Evolutionary conservation across 108 stramenopile species (phyloP).

Genomic region (Cyclotella cryptica): DNA sequence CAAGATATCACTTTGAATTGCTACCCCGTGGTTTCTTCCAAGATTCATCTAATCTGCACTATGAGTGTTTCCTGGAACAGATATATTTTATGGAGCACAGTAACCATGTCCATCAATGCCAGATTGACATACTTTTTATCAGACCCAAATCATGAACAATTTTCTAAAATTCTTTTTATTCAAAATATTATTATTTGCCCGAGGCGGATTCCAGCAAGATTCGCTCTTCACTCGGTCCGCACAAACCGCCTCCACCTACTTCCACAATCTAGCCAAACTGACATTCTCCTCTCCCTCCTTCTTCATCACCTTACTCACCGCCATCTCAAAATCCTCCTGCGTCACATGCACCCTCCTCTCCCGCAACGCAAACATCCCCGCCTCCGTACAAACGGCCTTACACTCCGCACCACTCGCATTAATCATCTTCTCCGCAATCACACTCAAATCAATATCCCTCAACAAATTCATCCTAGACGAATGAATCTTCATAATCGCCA

Average conservation of each 20-base stretch:
- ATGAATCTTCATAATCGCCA: constrained; percentile 96
- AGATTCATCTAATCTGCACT: too few relatives aligned
- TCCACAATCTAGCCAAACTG: constrained; percentile 97
- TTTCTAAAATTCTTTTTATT: too few relatives aligned
- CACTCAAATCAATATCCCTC: constrained; percentile 93
- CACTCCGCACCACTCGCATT: constrained; percentile 98
- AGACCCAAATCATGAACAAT: too few relatives aligned
- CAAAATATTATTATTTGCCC: too few relatives aligned
- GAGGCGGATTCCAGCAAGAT: too few relatives aligned
- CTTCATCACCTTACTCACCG: constrained; percentile 99
- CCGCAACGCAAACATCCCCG: constrained; percentile 99
- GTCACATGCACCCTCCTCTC: constrained; percentile 99
- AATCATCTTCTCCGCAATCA: constrained; percentile 95
- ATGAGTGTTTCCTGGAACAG: too few relatives aligned
- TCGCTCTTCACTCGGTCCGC: too few relatives aligned
- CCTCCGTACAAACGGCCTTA: constrained; percentile 99
- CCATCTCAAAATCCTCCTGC: constrained; percentile 99
- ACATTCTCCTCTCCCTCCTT: constrained; percentile 97
- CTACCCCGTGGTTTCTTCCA: too few relatives aligned
- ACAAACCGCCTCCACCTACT: constrained; percentile 62
- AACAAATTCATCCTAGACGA: constrained; percentile 97
- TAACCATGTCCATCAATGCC: too few relatives aligned
- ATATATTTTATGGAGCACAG: too few relatives aligned
- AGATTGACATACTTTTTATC: too few relatives aligned
- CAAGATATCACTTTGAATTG: too few relatives aligned